Evolutionary conservation across 768 basidiomycete genomes (phyloP), one percentile per base, ranked within the genome.

Genomic region (Pholiota conissans): DNA sequence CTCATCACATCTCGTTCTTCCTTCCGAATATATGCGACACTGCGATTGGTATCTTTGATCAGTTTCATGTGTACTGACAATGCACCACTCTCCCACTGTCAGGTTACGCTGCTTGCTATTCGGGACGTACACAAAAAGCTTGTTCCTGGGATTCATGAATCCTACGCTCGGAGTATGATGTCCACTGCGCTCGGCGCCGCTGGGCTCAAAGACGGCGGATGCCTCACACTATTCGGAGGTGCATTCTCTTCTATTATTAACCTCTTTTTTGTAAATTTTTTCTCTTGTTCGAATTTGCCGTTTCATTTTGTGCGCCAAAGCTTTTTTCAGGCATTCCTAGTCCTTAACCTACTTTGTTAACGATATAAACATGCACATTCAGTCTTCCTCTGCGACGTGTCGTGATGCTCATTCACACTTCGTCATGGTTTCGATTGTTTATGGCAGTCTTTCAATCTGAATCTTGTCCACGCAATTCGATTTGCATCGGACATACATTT

Each of bases 181-280:
- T 69, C 76, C 26, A 67, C 71, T 28, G 82, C 89, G 1, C 76
- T 93, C 37, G 55, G 72, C 11, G 70, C 74, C 26, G 84, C 83
- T 29, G 91, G 91, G 1, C 74, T 95, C 37, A 68, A 71, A 14
- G 78, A 78, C 47, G 81, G 77, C 27, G 84, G 79, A 62, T 85
- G 83, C 18, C 73, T 92, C 30, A 86, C 90, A 2, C 75, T 93
- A 18, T 93, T 95, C 65, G 91, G 92, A 65, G 86, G 91, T 91
- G 61, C 56, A 82, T 72, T 26, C 28, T 37, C 28, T 48, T 32
- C 45, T 35, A 16, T 37, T 50, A 24, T 54, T 20, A 49, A 34
- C 56, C 30, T n/a, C n/a, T n/a, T n/a, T n/a, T n/a, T n/a, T n/a
- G n/a, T 24, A 1, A 63, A 28, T 60, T 47, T 42, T 18, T 45